A percentile compares a stretch with the other conserved stretches of the same genome.
These are phyloP conservation scores for Sordariomycetes sp. DNA, from an alignment of 2,329 filamentous ascomycete genomes.

Conservation along the genomic window DNA sequence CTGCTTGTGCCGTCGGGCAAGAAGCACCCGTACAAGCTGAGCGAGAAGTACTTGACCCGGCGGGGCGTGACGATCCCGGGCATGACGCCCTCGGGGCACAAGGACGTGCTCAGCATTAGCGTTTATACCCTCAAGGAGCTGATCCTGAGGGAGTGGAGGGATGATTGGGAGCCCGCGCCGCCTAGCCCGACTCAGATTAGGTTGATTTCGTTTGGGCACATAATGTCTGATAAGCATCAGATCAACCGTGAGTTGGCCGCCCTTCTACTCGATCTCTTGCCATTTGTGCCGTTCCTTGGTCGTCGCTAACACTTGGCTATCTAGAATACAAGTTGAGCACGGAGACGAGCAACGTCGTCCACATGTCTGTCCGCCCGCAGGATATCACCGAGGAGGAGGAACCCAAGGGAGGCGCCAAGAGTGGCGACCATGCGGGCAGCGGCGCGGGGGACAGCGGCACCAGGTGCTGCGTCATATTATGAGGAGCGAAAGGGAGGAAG, in stretches of 20 bases:
- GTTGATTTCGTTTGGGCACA: constrained; percentile 80
- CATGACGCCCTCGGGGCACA: constrained; percentile 39
- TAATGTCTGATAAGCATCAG: constrained; percentile 78
- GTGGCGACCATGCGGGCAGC: constrained; percentile 18
- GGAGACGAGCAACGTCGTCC: constrained; percentile 71
- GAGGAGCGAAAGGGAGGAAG: constrained; percentile 8
- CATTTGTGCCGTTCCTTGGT: background rate
- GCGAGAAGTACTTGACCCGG: constrained; percentile 73
- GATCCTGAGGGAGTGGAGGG: constrained; percentile 84
- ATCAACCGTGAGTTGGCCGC: constrained; percentile 55
- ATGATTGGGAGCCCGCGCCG: constrained; percentile 81
- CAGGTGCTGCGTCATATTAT: constrained; percentile 40
- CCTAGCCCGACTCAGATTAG: constrained; percentile 80
- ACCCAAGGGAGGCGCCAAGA: constrained; percentile 50
- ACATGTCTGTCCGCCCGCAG: constrained; percentile 84
- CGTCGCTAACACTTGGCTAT: background rate
- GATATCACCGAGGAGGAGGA: constrained; percentile 74
- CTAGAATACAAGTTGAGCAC: constrained; percentile 68
- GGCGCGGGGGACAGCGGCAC: constrained; percentile 24
- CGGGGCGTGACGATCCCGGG: constrained; percentile 66
- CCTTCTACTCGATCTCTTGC: too few relatives aligned
- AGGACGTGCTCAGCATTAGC: constrained; percentile 79
- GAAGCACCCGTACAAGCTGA: constrained; percentile 80
- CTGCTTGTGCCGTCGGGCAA: constrained; percentile 71
- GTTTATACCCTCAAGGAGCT: constrained; percentile 90